Percentiles rank a stretch among this genome's conserved stretches.
phyloP scores from a whole-genome alignment of 805 yeast genomes.

The Saccharomycopsis sp. region DNA sequence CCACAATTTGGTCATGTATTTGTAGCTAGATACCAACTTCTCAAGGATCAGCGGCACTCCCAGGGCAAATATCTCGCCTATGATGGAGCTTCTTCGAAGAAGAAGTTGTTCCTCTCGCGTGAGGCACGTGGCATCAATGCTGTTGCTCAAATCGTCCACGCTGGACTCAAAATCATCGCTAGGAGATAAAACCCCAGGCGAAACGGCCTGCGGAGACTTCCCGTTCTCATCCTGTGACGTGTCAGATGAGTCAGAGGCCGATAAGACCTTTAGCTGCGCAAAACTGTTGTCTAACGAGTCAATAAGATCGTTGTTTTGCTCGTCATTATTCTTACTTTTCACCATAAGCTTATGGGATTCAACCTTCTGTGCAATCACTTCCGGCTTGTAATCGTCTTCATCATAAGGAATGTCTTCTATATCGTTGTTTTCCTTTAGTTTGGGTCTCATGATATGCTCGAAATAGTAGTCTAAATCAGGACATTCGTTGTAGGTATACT shows the following conservation, averaged over 20 bases:
- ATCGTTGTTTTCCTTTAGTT: background rate
- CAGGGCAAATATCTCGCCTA: conserved; percentile 16
- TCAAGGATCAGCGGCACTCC: conserved; percentile 13
- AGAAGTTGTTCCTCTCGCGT: conserved; percentile 6
- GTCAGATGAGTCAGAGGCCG: background rate
- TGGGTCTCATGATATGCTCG: conserved; percentile 6
- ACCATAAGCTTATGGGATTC: background rate
- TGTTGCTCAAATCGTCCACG: background rate
- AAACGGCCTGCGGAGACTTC: no score
- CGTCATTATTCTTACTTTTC: conserved; percentile 3
- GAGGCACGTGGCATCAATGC: background rate
- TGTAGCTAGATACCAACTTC: conserved; percentile 8
- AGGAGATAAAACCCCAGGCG: no score
- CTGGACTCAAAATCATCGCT: background rate
- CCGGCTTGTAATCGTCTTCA: conserved; percentile 15
- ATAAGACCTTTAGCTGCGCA: background rate
- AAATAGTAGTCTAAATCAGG: conserved; percentile 17
- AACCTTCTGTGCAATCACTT: conserved; percentile 6
- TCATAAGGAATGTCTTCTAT: conserved; percentile 1
- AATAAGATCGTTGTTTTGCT: background rate
- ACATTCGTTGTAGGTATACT: conserved; percentile 13
- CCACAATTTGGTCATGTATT: conserved; percentile 14
- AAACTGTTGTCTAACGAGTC: conserved; percentile 5
- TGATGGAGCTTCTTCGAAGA: conserved; percentile 13
- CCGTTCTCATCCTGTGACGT: background rate